Evolutionary conservation across 2,329 filamentous ascomycete genomes (phyloP), one percentile per base, ranked within the genome.

Genomic region (Tolypocladium endophyticum): DNA sequence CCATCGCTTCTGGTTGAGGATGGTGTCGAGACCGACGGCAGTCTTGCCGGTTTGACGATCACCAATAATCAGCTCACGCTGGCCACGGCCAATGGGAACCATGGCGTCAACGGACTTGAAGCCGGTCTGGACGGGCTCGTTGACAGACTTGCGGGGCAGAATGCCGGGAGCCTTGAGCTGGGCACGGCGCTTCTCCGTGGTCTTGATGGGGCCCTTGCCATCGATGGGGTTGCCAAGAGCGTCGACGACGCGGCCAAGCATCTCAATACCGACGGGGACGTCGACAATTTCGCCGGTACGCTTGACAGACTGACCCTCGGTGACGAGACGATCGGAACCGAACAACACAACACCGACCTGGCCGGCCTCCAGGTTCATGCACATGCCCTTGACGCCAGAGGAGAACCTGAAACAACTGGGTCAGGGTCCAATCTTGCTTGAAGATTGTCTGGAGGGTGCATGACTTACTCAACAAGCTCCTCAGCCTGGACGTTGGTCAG

Each of bases 31-130:
- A 73, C 89, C 93, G 76, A 99, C 93, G 73, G 94, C 94, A 75
- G 94, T 99, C 89, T 99, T 99, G 80, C 94, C 94, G 72, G 94
- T 99, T 83, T 99, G 94, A 92, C 94, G 94, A 78, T 99, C 94
- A 84, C 94, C 94, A 80, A 99, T 99, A 79, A 99, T 97, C 86
- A 99, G 83, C 85, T 99, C 94, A 93, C 94, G 94, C 86, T 99
- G 94, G 75, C 94, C 94, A 93, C 94, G 94, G 77, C 94, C 94
- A 72, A 99, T 97, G 73, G 94, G 94, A 71, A 99, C 94, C 94
- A 99, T 97, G 81, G 94, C 92, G 77, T 99, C 94, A 82, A 99
- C 85, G 71, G 91, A 96, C 87, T 99, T 99, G 72, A 97, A 88
- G 84, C 94, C 94, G 77, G 94, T 99, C 88, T 99, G 94, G 69